These are phyloP conservation scores for Byssochlamys sp. DNA, from an alignment of 2,329 filamentous ascomycete species.

Conservation along the genomic window DNA sequence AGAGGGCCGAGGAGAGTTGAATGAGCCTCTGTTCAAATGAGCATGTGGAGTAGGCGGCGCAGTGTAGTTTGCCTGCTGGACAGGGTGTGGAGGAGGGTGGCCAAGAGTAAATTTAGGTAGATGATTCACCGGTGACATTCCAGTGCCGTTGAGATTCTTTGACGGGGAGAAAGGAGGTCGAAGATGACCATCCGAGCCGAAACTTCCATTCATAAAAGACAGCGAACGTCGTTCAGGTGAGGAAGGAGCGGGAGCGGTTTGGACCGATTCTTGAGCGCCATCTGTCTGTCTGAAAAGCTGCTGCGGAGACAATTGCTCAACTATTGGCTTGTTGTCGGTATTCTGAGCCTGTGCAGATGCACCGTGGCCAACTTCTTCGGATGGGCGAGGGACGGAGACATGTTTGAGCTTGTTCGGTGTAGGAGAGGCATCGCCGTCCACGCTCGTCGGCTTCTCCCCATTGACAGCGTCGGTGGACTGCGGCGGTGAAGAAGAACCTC, in stretches of 20 bases:
- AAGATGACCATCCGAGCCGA: constrained; percentile 14
- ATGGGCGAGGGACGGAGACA: constrained; percentile 1
- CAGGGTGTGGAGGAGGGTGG: constrained; percentile 15
- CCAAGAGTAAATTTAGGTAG: constrained; percentile 11
- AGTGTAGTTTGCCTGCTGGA: constrained; percentile 21
- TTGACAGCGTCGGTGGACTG: constrained; percentile 11
- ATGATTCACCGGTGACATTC: constrained; percentile 15
- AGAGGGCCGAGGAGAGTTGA: constrained; percentile 29
- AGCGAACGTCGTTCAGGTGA: constrained; percentile 24
- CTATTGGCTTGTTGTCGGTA: background rate
- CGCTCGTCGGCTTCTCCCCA: constrained; percentile 14
- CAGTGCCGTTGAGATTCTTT: constrained; percentile 19
- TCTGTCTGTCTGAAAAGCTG: background rate
- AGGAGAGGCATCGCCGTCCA: constrained; percentile 10
- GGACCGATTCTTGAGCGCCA: background rate
- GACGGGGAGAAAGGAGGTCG: constrained; percentile 25
- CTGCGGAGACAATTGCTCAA: background rate
- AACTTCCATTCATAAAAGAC: constrained; percentile 6
- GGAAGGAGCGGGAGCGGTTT: constrained; percentile 6
- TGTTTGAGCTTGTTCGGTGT: constrained; percentile 17
- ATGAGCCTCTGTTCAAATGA: constrained; percentile 15
- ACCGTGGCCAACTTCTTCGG: background rate
- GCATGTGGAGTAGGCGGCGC: constrained; percentile 16
- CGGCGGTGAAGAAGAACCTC: constrained; percentile 40
- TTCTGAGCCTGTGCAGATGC: background rate